phyloP scores from a whole-genome alignment of 164 flowering plant species.

The Vitis rotundifolia region DNA sequence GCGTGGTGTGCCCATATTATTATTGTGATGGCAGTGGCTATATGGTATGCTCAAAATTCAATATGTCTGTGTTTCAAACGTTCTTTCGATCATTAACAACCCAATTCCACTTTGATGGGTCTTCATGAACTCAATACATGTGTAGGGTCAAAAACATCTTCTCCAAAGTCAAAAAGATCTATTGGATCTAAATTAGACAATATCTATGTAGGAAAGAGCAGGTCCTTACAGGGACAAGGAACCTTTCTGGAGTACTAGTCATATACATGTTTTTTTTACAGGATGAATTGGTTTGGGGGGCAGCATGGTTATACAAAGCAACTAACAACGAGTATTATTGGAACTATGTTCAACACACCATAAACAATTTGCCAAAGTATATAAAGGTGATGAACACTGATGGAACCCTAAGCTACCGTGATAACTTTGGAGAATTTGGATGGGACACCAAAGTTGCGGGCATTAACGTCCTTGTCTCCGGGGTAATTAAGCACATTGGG shows the following conservation, averaged over 20 bases:
- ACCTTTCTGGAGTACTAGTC: too few relatives aligned
- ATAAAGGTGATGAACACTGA: conserved; percentile 63
- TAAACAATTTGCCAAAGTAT: too few relatives aligned
- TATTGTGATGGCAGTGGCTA: conserved; percentile 93
- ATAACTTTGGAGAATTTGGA: conserved; percentile 91
- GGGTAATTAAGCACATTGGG: conserved; percentile 37
- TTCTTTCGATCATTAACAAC: too few relatives aligned
- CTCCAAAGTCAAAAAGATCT: too few relatives aligned
- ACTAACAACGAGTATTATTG: conserved; percentile 57
- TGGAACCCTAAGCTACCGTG: conserved; percentile 23
- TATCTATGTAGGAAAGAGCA: too few relatives aligned
- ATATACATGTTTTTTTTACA: conserved; percentile 13
- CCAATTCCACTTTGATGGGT: too few relatives aligned
- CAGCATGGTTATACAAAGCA: conserved; percentile 96
- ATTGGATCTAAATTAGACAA: too few relatives aligned
- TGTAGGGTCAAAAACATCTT: too few relatives aligned
- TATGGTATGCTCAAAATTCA: conserved; percentile 47
- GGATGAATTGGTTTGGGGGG: conserved; percentile 97
- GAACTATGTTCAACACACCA: too few relatives aligned
- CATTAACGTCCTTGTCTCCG: conserved; percentile 92
- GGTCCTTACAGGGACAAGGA: too few relatives aligned
- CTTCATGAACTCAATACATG: too few relatives aligned
- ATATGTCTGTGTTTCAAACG: too few relatives aligned
- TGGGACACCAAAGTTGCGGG: conserved; percentile 99
- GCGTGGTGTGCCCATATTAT: conserved; percentile 81